A percentile compares a stretch with the other conserved stretches of the same genome.
Evolutionary conservation across 2,329 filamentous ascomycete species (phyloP).

Genomic region (Parafenestella ontariensis): DNA sequence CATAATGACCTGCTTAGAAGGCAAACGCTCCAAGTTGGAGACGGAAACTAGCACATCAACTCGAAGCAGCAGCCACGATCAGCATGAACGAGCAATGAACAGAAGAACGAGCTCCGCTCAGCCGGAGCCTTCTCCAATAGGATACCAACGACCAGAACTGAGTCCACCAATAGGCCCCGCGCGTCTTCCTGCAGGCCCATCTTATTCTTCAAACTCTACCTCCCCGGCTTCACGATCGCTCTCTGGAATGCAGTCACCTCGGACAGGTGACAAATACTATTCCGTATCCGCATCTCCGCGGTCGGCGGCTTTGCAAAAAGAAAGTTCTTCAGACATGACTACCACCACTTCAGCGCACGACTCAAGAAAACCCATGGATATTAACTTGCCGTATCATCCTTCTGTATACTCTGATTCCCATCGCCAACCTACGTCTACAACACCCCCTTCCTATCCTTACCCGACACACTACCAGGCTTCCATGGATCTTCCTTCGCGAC

Average conservation of each 20-base stretch:
- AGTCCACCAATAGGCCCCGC: slow-evolving; percentile 36
- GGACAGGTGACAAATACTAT: slow-evolving; percentile 43
- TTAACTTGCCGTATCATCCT: slow-evolving; percentile 22
- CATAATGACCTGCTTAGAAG: slow-evolving; percentile 43
- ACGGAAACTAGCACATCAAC: slow-evolving; percentile 45
- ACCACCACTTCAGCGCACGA: slow-evolving; percentile 29
- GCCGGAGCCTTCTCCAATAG: slow-evolving; percentile 20
- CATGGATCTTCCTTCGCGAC: slow-evolving; percentile 40
- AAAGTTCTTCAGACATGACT: slow-evolving; percentile 32
- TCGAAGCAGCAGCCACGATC: slow-evolving; percentile 41
- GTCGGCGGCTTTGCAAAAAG: slow-evolving; percentile 34
- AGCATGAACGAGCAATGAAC: slow-evolving; percentile 31
- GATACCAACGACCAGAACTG: slow-evolving; percentile 31
- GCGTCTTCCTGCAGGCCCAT: slow-evolving; percentile 33
- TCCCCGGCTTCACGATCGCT: slow-evolving; percentile 42
- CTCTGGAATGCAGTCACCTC: slow-evolving; percentile 45
- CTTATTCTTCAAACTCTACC: slow-evolving; percentile 39
- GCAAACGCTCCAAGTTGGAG: slow-evolving; percentile 54
- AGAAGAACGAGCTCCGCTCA: slow-evolving; percentile 40
- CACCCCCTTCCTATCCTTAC: slow-evolving; percentile 26
- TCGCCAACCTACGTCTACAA: slow-evolving; percentile 23
- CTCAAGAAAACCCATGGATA: slow-evolving; percentile 25
- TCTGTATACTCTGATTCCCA: slow-evolving; percentile 23
- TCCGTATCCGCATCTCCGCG: slow-evolving; percentile 45
- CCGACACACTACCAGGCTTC: slow-evolving; percentile 28